Evolutionary conservation across 164 flowering plant genomes (phyloP).

Genomic region (Tinospora cordifolia): DNA sequence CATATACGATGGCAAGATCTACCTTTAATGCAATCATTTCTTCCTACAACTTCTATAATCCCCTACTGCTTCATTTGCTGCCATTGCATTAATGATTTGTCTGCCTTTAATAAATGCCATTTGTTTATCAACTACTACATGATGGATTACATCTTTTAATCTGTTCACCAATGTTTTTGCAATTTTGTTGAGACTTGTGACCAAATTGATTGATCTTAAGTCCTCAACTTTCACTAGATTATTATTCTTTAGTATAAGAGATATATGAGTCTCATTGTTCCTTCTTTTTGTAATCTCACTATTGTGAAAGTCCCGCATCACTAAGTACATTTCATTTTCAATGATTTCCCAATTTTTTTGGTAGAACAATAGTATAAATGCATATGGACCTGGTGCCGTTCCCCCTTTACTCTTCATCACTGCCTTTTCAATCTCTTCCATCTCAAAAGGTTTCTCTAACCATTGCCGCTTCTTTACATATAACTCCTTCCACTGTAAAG

Average conservation of each 20-base stretch:
- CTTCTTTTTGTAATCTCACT: too few species aligned
- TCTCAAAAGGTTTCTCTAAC: too few species aligned
- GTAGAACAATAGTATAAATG: too few species aligned
- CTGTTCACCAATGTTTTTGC: neutral
- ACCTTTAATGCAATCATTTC: neutral
- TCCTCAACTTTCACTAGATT: neutral
- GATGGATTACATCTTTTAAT: neutral
- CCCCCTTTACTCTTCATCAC: too few species aligned
- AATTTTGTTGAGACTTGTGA: neutral
- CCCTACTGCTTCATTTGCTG: neutral
- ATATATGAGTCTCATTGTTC: neutral
- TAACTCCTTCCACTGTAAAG: too few species aligned
- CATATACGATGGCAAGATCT: neutral
- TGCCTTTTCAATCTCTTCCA: too few species aligned
- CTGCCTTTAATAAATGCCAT: neutral
- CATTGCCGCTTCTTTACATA: too few species aligned
- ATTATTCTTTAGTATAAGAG: neutral
- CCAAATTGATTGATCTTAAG: neutral
- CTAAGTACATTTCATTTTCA: too few species aligned
- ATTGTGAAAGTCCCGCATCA: too few species aligned
- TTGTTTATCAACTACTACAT: too few species aligned
- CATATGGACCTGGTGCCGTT: too few species aligned
- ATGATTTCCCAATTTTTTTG: too few species aligned
- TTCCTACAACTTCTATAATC: neutral
- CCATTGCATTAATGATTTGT: neutral